Evolutionary conservation across 805 yeast species (phyloP).

Genomic region (Ogataea siamensis): DNA sequence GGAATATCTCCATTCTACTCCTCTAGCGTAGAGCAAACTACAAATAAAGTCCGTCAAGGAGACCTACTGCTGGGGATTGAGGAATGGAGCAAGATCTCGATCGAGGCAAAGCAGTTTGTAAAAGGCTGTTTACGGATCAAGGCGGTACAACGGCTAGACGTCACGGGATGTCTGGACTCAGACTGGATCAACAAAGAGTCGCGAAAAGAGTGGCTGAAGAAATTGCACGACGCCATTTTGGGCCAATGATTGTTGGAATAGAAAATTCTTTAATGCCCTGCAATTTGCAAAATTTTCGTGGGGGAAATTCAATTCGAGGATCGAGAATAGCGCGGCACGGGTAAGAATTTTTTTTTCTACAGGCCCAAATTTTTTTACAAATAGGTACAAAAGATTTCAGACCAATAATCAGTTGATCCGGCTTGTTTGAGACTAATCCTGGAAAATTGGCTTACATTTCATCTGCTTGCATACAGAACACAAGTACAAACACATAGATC

Average conservation of each 20-base stretch:
- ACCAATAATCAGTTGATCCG: constrained; percentile 1
- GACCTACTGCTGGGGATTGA: constrained; percentile 36
- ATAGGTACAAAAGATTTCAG: constrained; percentile 1
- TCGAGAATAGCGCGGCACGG: constrained; percentile 4
- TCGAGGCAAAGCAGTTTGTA: constrained; percentile 47
- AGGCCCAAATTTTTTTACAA: constrained; percentile 5
- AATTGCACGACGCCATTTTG: constrained; percentile 34
- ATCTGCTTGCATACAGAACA: not conserved
- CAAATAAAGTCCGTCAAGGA: constrained; percentile 43
- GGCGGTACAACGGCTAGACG: constrained; percentile 37
- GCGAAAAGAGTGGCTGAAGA: constrained; percentile 30
- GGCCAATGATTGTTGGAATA: constrained; percentile 3
- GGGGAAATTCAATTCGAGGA: constrained; percentile 2
- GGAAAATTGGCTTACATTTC: not conserved
- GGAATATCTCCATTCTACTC: constrained; percentile 63
- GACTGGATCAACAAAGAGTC: constrained; percentile 47
- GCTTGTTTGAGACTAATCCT: not conserved
- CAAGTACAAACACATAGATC: not conserved
- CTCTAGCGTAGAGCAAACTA: constrained; percentile 40
- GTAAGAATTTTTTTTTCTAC: constrained; percentile 4
- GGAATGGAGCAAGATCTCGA: constrained; percentile 44
- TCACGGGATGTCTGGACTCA: constrained; percentile 41
- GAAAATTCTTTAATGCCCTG: constrained; percentile 2
- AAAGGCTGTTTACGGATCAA: constrained; percentile 39
- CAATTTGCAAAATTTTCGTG: constrained; percentile 8